These are phyloP conservation scores for Yamadazyma olivae DNA, from an alignment of 805 yeast species.

Conservation along the genomic window DNA sequence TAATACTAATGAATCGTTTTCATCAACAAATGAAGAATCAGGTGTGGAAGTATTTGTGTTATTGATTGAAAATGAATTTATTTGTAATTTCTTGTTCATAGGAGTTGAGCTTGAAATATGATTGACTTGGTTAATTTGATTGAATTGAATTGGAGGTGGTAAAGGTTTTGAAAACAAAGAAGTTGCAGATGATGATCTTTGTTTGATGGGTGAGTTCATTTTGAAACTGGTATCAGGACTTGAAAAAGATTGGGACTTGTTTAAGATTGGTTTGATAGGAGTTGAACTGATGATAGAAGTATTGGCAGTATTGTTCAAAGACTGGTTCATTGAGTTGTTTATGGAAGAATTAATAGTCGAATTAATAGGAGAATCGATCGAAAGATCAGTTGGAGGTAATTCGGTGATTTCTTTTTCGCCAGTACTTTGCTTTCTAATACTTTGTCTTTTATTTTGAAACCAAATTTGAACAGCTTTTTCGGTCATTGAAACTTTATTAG, in stretches of 20 bases:
- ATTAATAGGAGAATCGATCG: neutral
- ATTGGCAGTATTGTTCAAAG: slow-evolving; percentile 7
- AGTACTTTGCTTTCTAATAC: slow-evolving; percentile 52
- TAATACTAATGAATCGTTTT: slow-evolving; percentile 8
- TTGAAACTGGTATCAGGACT: slow-evolving; percentile 12
- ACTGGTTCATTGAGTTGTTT: slow-evolving; percentile 4
- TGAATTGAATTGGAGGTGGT: slow-evolving; percentile 1
- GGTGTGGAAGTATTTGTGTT: slow-evolving; percentile 13
- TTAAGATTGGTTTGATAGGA: slow-evolving; percentile 20
- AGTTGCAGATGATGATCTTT: slow-evolving; percentile 16
- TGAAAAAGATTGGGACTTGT: slow-evolving; percentile 21
- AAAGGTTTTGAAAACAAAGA: slow-evolving; percentile 3
- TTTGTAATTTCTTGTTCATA: neutral
- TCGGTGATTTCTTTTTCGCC: slow-evolving; percentile 40
- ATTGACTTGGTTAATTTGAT: neutral
- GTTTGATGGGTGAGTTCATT: slow-evolving; percentile 17
- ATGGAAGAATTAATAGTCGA: slow-evolving; percentile 4
- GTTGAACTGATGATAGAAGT: slow-evolving; percentile 20
- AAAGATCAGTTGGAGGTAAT: slow-evolving; percentile 34
- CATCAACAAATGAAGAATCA: slow-evolving; percentile 16
- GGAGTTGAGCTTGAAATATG: neutral
- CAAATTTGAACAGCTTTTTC: slow-evolving; percentile 97
- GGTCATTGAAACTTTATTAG: slow-evolving; percentile 82
- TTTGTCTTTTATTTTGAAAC: slow-evolving; percentile 95
- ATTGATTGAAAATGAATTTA: neutral